phyloP scores from a whole-genome alignment of 176 grass and related monocot species.

The Pharus latifolius region DNA sequence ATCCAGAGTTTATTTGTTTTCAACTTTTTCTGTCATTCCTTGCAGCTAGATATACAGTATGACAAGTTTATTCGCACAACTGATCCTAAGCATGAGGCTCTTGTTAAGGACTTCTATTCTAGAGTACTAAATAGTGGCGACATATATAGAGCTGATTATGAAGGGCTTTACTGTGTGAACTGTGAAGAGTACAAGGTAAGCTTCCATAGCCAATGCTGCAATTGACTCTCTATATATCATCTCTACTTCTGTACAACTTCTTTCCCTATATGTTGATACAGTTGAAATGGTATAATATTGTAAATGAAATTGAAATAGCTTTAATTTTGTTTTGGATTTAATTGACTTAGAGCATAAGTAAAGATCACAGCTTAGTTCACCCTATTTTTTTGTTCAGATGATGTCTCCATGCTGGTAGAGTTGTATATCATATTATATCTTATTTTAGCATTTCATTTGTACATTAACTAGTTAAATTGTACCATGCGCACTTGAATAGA shows the following conservation, averaged over 20 bases:
- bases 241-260: not conserved
- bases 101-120: slow-evolving; percentile 88
- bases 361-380: no score
- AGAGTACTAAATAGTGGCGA: slow-evolving; percentile 80
- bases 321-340: no score
- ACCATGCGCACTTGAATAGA: not conserved
- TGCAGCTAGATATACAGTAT: slow-evolving; percentile 75
- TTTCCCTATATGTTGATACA: no score
- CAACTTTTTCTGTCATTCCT: slow-evolving; percentile 31
- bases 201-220: not conserved
- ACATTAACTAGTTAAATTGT: not conserved
- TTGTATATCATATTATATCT: not conserved
- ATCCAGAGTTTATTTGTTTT: slow-evolving; percentile 9
- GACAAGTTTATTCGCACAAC: slow-evolving; percentile 93
- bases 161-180: slow-evolving; percentile 85
- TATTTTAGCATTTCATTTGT: not conserved
- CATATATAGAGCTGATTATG: slow-evolving; percentile 91
- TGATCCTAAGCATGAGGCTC: slow-evolving; percentile 63
- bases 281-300: no score
- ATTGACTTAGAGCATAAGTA: no score
- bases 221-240: not conserved
- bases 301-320: no score
- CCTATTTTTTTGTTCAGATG: no score
- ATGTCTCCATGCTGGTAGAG: no score
- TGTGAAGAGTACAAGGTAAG: slow-evolving; percentile 97